Percentiles rank a stretch among this genome's conserved stretches.
Conservation (phyloP, 345 rosid genomes). For the Arabidopsis suecica region DNA sequence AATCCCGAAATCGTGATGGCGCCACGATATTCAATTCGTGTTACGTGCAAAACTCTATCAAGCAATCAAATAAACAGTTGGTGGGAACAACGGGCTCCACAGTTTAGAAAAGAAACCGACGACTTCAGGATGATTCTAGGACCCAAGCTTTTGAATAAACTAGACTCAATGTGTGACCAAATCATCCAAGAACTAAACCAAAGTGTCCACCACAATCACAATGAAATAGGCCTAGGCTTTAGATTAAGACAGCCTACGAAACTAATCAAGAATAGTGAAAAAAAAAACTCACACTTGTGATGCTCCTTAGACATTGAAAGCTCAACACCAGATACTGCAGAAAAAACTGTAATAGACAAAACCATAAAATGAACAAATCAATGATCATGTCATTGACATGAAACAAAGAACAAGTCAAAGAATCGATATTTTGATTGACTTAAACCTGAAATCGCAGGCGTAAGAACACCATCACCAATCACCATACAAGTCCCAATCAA, state of each 20-base stretch:
- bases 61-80: conserved; percentile 36
- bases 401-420: conserved; percentile 21
- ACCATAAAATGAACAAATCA: conserved; percentile 24
- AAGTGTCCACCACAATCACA: conserved; percentile 14
- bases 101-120: conserved; percentile 4
- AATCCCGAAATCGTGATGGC: neutral
- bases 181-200: conserved; percentile 22
- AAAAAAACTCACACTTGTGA: conserved; percentile 67
- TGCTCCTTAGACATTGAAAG: conserved; percentile 78
- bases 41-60: conserved; percentile 42
- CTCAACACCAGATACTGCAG: conserved; percentile 93
- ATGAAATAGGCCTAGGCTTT: neutral
- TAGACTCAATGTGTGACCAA: conserved; percentile 1
- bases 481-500: conserved; percentile 97
- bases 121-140: neutral
- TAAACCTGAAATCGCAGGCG: conserved; percentile 88
- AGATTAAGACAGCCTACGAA: neutral
- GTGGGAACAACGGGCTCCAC: conserved; percentile 41
- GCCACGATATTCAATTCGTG: conserved; percentile 14
- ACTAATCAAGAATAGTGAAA: conserved; percentile 15
- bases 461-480: conserved; percentile 91
- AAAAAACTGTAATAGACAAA: conserved; percentile 63
- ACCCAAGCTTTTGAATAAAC: neutral
- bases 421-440: neutral
- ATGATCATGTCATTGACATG: conserved; percentile 8